Conservation (phyloP, 139 green algal species). For the Chlorella sp. region DNA sequence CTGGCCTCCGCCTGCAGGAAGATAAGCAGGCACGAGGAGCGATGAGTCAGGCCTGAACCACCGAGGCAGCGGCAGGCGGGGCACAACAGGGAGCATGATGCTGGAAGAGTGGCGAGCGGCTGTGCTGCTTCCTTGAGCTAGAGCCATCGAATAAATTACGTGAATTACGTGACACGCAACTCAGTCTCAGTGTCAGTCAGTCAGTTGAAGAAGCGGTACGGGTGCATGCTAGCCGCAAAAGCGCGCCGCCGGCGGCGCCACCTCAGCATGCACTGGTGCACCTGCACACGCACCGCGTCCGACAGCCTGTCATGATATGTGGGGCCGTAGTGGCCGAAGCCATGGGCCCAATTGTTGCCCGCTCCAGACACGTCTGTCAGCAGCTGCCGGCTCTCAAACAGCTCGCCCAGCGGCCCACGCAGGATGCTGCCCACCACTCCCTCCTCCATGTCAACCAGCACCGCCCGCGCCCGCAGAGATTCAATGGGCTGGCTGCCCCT, state of each 20-base stretch:
- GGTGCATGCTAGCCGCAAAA: no score
- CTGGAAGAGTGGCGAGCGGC: no score
- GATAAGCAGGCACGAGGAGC: neutral
- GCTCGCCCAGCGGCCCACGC: constrained; percentile 69
- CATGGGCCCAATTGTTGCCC: constrained; percentile 92
- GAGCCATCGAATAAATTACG: no score
- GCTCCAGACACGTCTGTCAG: constrained; percentile 81
- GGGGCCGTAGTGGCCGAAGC: constrained; percentile 78
- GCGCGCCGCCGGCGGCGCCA: no score
- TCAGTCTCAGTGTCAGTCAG: no score
- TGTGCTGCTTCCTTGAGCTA: neutral
- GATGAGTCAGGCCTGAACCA: neutral
- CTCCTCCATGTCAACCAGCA: constrained; percentile 91
- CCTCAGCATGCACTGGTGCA: neutral
- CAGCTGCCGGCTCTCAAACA: constrained; percentile 77
- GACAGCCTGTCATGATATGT: constrained; percentile 73
- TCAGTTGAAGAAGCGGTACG: no score
- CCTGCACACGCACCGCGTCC: constrained; percentile 59
- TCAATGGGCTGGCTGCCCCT: constrained; percentile 44
- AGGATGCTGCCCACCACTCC: constrained; percentile 82
- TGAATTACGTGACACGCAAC: no score
- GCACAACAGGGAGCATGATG: neutral
- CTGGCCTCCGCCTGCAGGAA: constrained; percentile 64
- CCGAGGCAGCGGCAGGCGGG: neutral
- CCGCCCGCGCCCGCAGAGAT: constrained; percentile 75